These are phyloP conservation scores for Aspergillus flavus DNA, from an alignment of 2,329 filamentous ascomycete genomes.

Conservation along the genomic window DNA sequence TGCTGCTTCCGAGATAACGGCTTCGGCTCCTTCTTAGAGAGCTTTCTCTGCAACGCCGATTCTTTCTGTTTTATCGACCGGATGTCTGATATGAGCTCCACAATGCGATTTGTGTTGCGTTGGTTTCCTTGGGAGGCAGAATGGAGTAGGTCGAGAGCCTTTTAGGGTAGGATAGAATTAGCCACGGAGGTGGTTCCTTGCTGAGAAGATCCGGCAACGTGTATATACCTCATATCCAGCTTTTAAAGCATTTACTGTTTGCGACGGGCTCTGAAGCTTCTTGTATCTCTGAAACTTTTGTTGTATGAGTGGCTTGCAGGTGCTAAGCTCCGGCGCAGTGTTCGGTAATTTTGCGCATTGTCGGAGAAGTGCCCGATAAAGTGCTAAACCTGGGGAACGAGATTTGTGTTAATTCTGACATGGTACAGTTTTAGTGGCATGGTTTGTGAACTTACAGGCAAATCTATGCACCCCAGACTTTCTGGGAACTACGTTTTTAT, in stretches of 20 bases:
- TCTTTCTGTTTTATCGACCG: constrained; percentile 25
- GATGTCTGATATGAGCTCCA: constrained; percentile 29
- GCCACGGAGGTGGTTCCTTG: not conserved
- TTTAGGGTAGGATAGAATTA: constrained; percentile 20
- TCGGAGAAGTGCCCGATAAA: constrained; percentile 49
- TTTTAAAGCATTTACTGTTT: constrained; percentile 41
- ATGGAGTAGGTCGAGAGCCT: constrained; percentile 44
- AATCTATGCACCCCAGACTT: constrained; percentile 45
- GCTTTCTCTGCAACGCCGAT: constrained; percentile 23
- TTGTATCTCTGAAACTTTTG: constrained; percentile 44
- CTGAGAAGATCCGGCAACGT: not conserved
- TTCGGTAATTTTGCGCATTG: constrained; percentile 40
- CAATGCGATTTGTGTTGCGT: constrained; percentile 27
- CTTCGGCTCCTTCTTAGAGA: constrained; percentile 21
- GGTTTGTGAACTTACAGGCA: constrained; percentile 39
- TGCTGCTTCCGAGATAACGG: constrained; percentile 24
- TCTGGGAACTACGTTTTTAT: constrained; percentile 36
- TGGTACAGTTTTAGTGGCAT: not conserved
- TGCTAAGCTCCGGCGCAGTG: constrained; percentile 23
- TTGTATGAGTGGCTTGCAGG: constrained; percentile 34
- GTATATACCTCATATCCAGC: constrained; percentile 45
- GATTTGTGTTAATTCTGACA: not conserved
- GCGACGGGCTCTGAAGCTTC: constrained; percentile 41
- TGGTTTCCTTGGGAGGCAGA: constrained; percentile 34
- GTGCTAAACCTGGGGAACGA: constrained; percentile 40